These are phyloP conservation scores for Sporothrix dimorphospora DNA, from an alignment of 2,329 filamentous ascomycete genomes.

Conservation along the genomic window DNA sequence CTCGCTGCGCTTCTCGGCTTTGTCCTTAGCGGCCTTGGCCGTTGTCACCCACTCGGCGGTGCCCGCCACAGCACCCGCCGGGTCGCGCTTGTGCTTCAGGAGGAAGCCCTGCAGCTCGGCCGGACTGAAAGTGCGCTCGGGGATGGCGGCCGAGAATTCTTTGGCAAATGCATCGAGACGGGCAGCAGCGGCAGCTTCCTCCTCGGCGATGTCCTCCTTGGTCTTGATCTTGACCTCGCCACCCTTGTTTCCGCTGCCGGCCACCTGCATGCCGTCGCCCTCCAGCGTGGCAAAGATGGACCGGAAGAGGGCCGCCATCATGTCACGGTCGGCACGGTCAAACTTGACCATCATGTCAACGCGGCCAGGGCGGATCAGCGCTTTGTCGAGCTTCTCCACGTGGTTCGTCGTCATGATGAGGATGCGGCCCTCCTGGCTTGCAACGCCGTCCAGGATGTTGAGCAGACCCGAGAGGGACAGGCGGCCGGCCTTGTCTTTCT, in stretches of 20 bases:
- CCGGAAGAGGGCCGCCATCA: constrained; percentile 59
- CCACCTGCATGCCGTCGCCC: constrained; percentile 46
- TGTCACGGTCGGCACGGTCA: constrained; percentile 55
- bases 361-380: constrained; percentile 64
- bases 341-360: constrained; percentile 64
- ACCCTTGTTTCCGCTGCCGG: neutral
- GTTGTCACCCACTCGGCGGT: constrained; percentile 55
- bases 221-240: constrained; percentile 33
- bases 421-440: constrained; percentile 64
- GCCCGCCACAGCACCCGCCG: constrained; percentile 52
- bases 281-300: constrained; percentile 60
- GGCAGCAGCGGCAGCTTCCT: constrained; percentile 43
- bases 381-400: constrained; percentile 63
- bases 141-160: constrained; percentile 56
- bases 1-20: constrained; percentile 48
- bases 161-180: constrained; percentile 51
- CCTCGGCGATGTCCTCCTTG: constrained; percentile 37
- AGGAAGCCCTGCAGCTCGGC: constrained; percentile 64
- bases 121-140: constrained; percentile 59
- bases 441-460: constrained; percentile 78
- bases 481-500: constrained; percentile 38
- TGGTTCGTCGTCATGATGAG: constrained; percentile 70
- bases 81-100: constrained; percentile 58
- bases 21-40: constrained; percentile 52
- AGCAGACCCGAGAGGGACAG: constrained; percentile 76